Evolutionary conservation across 441 rosid genomes (phyloP).

Genomic region (Isatis lusitanica): DNA sequence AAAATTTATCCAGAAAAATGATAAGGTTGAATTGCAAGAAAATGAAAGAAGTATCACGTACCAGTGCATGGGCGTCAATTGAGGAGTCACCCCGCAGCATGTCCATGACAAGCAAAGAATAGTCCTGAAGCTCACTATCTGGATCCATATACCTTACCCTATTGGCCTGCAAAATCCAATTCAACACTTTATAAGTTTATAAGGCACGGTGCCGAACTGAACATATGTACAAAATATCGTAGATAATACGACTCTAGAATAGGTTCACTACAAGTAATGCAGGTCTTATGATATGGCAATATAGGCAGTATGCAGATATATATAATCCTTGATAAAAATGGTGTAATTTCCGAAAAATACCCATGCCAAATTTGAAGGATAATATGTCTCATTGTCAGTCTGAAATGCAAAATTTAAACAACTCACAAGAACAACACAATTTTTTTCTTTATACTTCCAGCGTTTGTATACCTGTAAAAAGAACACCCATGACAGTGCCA

Average conservation of each 20-base stretch:
- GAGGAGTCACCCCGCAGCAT: constrained; percentile 68
- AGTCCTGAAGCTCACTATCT: constrained; percentile 89
- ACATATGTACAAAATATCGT: constrained; percentile 3
- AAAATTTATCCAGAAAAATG: too few species aligned
- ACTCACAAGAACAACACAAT: neutral
- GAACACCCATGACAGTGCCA: constrained; percentile 93
- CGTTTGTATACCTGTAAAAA: constrained; percentile 76
- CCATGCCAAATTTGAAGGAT: neutral
- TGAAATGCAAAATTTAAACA: constrained; percentile 24
- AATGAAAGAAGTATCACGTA: constrained; percentile 51
- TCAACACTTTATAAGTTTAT: constrained; percentile 16
- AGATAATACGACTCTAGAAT: constrained; percentile 11
- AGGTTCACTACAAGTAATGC: constrained; percentile 21
- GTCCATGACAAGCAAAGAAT: constrained; percentile 68
- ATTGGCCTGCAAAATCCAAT: constrained; percentile 59
- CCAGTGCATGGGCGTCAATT: constrained; percentile 88
- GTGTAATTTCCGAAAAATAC: neutral
- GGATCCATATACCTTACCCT: constrained; percentile 66
- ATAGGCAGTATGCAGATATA: neutral
- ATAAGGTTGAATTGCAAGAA: constrained; percentile 4
- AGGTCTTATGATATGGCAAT: constrained; percentile 15
- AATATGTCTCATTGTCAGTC: constrained; percentile 10
- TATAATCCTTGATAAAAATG: constrained; percentile 15
- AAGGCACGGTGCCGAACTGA: constrained; percentile 7
- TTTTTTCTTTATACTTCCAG: neutral